A percentile compares a stretch with the other conserved stretches of the same genome.
These are phyloP conservation scores for Coniella lustricola DNA, from an alignment of 2,329 filamentous ascomycete species.

Conservation along the genomic window DNA sequence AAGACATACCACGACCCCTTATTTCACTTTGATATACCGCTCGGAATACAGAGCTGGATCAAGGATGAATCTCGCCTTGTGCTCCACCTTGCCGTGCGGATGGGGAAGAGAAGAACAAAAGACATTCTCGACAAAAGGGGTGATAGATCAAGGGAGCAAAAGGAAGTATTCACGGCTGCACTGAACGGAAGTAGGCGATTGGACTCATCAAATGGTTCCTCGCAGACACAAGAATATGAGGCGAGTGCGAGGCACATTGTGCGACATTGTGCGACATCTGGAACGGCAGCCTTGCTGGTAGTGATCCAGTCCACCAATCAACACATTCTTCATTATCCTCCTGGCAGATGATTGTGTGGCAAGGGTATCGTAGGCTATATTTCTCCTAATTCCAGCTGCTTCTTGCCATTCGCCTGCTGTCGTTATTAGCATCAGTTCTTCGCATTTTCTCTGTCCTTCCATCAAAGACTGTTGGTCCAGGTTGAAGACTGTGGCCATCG, in stretches of 20 bases:
- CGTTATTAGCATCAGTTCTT: not conserved
- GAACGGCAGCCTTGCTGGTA: not conserved
- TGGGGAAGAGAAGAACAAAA: not conserved
- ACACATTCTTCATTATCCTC: conserved; percentile 8
- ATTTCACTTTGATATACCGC: conserved; percentile 51
- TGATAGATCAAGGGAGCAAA: conserved; percentile 5
- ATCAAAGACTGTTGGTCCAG: too few relatives aligned
- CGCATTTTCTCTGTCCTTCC: too few relatives aligned
- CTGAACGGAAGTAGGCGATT: too few relatives aligned
- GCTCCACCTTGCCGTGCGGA: conserved; percentile 70
- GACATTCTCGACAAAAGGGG: conserved; percentile 8
- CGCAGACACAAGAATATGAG: not conserved
- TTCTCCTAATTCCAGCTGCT: not conserved
- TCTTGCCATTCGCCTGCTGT: not conserved
- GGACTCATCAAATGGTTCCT: too few relatives aligned
- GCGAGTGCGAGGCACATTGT: too few relatives aligned
- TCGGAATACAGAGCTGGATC: conserved; percentile 67
- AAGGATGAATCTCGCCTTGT: conserved; percentile 70
- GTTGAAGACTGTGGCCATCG: not conserved
- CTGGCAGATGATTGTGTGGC: not conserved
- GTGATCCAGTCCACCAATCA: conserved; percentile 4
- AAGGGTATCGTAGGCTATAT: conserved; percentile 15
- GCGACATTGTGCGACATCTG: not conserved
- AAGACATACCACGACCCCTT: conserved; percentile 14
- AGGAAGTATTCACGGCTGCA: not conserved